A percentile compares a stretch with the other conserved stretches of the same genome.
Conservation (phyloP, 192 early-diverging fungal genomes). For the Backusella morwellensis region DNA sequence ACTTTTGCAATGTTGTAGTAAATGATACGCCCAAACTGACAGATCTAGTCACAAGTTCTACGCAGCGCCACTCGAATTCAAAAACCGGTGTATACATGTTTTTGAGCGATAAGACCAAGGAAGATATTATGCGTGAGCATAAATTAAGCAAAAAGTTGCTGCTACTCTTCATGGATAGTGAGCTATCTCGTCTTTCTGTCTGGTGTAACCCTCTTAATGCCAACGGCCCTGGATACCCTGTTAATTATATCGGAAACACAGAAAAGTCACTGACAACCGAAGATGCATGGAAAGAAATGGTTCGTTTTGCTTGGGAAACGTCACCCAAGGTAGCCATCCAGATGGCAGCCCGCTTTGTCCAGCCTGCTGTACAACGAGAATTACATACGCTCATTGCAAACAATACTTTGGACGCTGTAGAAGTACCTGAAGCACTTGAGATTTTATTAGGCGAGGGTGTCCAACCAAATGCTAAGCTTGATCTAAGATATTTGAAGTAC, state of each 20-base stretch:
- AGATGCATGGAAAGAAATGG: constrained; percentile 71
- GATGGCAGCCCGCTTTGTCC: constrained; percentile 70
- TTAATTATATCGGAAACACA: constrained; percentile 22
- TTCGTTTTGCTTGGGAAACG: constrained; percentile 81
- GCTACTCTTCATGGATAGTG: constrained; percentile 83
- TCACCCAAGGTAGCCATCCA: constrained; percentile 78
- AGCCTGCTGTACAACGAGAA: constrained; percentile 60
- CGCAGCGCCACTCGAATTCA: not conserved
- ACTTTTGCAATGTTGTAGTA: constrained; percentile 56
- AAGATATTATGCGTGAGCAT: constrained; percentile 47
- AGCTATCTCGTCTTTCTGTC: constrained; percentile 75
- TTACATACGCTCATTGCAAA: constrained; percentile 60
- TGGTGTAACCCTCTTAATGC: constrained; percentile 80
- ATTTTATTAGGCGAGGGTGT: constrained; percentile 68
- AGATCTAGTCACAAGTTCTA: constrained; percentile 39
- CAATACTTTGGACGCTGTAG: constrained; percentile 64
- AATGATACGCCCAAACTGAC: constrained; percentile 58
- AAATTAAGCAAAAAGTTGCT: constrained; percentile 59
- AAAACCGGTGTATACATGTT: constrained; percentile 3
- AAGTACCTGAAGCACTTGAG: constrained; percentile 68
- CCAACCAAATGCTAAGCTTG: constrained; percentile 18
- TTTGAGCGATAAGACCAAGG: constrained; percentile 43
- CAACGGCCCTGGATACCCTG: constrained; percentile 30
- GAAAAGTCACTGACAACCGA: constrained; percentile 31
- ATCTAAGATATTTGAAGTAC: constrained; percentile 70